Evolutionary conservation across 257 asterid genomes (phyloP), one percentile per base, ranked within the genome.

Genomic region (Eustoma russellianum): DNA sequence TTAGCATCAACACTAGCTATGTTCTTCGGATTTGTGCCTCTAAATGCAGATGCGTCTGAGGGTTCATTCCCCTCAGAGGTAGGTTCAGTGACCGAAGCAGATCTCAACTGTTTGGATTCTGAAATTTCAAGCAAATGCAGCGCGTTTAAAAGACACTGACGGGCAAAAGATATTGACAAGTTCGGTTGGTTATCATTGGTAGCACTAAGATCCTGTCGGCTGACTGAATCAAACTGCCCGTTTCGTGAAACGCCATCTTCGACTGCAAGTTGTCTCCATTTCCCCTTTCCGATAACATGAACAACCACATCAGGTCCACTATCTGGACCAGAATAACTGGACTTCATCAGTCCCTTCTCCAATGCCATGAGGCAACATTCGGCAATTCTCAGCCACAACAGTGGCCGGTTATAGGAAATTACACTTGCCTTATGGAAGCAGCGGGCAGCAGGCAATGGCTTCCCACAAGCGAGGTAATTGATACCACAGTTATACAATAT

Each of bases 281-380:
- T 90, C 53, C 96, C 98, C 70, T 78, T 75, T n/a, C 98, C 98
- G 68, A 83, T 56, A 59, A 86, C 83, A 60, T 63, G 68, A 52
- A 72, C 88, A 50, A 54, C 71, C 56, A 86, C 64, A 44, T 72
- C 79, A 59, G 79, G 72, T 70, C 61, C 69, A 64, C 72, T 71
- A 52, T 74, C 63, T 15, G 49, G 43, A 47, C 61, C 49, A 50
- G 74, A 65, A 3, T 49, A 41, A 50, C 51, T 65, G 17, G 83
- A 65, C 70, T 66, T 77, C 58, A 89, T 67, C 62, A 79, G 72
- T 48, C 94, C 96, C 57, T 78, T 79, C 56, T 83, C 94, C 49
- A 76, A 70, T 48, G 95, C 95, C 93, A 86, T 70, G 43, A 90
- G 67, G 79, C 98, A 90, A 65, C 95, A 90, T 71, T 90, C 98